These are phyloP conservation scores for Candida rishiriensis DNA, from an alignment of 805 yeast species.

Conservation along the genomic window DNA sequence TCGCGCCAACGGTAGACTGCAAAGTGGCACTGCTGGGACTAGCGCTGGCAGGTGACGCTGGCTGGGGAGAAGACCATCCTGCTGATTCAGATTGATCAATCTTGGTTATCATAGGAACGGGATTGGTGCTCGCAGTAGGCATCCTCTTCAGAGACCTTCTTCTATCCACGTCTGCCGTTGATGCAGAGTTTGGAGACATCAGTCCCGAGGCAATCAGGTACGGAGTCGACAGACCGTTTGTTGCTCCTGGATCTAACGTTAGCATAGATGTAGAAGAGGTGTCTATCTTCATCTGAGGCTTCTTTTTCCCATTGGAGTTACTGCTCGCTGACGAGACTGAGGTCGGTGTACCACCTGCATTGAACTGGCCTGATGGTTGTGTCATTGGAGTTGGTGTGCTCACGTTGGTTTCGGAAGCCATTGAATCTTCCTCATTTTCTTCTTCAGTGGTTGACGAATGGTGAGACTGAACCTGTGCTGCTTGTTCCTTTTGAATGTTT, in stretches of 20 bases:
- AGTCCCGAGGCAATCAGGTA: slow-evolving; percentile 62
- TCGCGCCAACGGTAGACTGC: slow-evolving; percentile 16
- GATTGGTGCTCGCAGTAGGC: slow-evolving; percentile 21
- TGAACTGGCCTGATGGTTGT: slow-evolving; percentile 17
- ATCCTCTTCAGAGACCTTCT: slow-evolving; percentile 15
- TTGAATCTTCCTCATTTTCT: slow-evolving; percentile 6
- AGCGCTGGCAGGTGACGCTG: slow-evolving; percentile 6
- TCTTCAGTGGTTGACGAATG: slow-evolving; percentile 17
- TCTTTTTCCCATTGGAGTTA: background rate
- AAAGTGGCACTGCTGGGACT: slow-evolving; percentile 8
- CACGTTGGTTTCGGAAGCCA: slow-evolving; percentile 9
- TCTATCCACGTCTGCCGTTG: slow-evolving; percentile 11
- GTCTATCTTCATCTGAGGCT: slow-evolving; percentile 30
- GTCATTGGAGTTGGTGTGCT: slow-evolving; percentile 19
- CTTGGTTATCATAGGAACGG: slow-evolving; percentile 29
- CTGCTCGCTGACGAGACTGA: slow-evolving; percentile 20
- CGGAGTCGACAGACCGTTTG: slow-evolving; percentile 60
- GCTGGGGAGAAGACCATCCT: slow-evolving; percentile 1
- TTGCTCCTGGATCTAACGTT: slow-evolving; percentile 14
- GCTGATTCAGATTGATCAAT: slow-evolving; percentile 17
- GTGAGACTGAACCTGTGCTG: slow-evolving; percentile 5
- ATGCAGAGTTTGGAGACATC: slow-evolving; percentile 43
- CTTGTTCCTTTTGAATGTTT: slow-evolving; percentile 36
- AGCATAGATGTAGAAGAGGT: slow-evolving; percentile 36
- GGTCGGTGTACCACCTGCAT: slow-evolving; percentile 25